Evolutionary conservation across 768 basidiomycete species (phyloP).

Genomic region (Steccherinum ochraceum): DNA sequence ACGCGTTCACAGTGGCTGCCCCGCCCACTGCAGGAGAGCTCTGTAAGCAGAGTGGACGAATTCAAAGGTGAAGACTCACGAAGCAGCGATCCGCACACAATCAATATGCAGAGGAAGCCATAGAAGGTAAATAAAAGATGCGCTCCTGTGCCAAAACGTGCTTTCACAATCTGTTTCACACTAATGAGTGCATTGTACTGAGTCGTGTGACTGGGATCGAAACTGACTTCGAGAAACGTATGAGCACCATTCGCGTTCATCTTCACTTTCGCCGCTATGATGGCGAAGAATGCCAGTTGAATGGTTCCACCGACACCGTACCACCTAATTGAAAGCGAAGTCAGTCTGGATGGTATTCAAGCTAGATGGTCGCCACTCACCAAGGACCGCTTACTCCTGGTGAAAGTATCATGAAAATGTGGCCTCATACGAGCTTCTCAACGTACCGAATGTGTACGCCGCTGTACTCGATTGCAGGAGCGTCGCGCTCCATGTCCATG

Average conservation of each 20-base stretch:
- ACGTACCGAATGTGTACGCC: slow-evolving; percentile 39
- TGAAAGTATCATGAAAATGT: no score
- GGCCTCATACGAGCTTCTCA: not conserved
- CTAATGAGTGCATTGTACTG: not conserved
- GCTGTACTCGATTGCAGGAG: slow-evolving; percentile 48
- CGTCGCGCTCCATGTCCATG: slow-evolving; percentile 55
- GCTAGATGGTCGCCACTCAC: no score
- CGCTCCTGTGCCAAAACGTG: slow-evolving; percentile 38
- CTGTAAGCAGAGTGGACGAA: not conserved
- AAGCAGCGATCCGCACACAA: slow-evolving; percentile 45
- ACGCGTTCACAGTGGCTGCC: slow-evolving; percentile 23
- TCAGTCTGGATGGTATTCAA: slow-evolving; percentile 7
- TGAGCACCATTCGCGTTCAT: slow-evolving; percentile 53
- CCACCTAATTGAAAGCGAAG: slow-evolving; percentile 29
- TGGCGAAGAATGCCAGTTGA: slow-evolving; percentile 46
- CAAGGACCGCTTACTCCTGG: slow-evolving; percentile 43
- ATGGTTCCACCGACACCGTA: slow-evolving; percentile 48
- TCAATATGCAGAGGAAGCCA: slow-evolving; percentile 42
- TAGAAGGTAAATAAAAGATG: slow-evolving; percentile 50
- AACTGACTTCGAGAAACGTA: slow-evolving; percentile 44
- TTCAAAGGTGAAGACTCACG: slow-evolving; percentile 24
- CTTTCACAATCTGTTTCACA: slow-evolving; percentile 36
- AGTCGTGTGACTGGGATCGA: not conserved
- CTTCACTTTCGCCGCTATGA: slow-evolving; percentile 51
- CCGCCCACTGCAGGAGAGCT: slow-evolving; percentile 15